A percentile compares a stretch with the other conserved stretches of the same genome.
These are phyloP conservation scores for Aspergillus sparsus DNA, from an alignment of 495 filamentous ascomycete genomes.

Conservation along the genomic window DNA sequence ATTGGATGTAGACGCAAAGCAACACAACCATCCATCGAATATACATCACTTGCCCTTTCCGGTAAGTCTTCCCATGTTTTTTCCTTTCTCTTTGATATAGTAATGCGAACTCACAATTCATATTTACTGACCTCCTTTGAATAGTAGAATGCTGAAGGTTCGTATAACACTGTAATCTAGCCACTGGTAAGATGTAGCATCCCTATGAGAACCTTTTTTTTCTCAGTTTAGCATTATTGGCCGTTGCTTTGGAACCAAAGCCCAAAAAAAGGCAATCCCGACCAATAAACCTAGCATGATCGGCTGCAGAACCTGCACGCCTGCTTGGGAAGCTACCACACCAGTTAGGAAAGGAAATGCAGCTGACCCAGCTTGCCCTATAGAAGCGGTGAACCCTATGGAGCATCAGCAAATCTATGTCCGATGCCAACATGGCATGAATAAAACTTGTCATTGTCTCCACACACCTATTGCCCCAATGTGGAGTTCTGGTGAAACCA, in stretches of 20 bases:
- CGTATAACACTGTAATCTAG: too few species aligned
- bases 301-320: slow-evolving; percentile 52
- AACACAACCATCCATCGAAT: neutral
- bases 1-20: too few species aligned
- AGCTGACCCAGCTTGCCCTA: slow-evolving; percentile 52
- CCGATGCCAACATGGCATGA: neutral
- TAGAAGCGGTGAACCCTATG: slow-evolving; percentile 46
- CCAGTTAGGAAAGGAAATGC: slow-evolving; percentile 55
- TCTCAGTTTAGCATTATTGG: slow-evolving; percentile 14
- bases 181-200: too few species aligned
- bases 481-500: slow-evolving; percentile 43
- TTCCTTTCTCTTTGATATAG: neutral
- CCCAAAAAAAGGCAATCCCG: slow-evolving; percentile 45
- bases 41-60: too few species aligned
- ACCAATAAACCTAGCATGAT: slow-evolving; percentile 50
- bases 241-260: slow-evolving; percentile 40
- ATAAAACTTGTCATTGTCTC: neutral
- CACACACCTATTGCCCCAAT: slow-evolving; percentile 33
- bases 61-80: neutral
- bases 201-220: too few species aligned
- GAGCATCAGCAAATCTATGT: slow-evolving; percentile 7
- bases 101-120: neutral
- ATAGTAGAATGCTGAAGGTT: too few species aligned
- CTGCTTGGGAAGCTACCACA: slow-evolving; percentile 44
- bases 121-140: too few species aligned